A percentile compares a stretch with the other conserved stretches of the same genome.
Conservation (phyloP, 2,329 filamentous ascomycete genomes). For the Aspergillus sp. region DNA sequence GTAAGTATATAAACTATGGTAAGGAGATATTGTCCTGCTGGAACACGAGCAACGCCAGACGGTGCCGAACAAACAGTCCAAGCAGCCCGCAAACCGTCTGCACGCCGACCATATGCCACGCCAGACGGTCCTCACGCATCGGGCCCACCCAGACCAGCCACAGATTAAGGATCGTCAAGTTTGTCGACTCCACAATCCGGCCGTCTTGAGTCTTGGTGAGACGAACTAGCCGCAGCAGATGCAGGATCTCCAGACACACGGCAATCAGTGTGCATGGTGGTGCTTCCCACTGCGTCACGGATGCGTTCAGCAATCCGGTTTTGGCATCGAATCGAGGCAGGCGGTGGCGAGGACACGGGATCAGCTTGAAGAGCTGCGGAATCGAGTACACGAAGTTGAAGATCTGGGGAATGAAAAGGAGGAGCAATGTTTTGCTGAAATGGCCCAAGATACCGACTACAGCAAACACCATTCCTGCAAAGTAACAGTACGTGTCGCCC, state of each 20-base stretch:
- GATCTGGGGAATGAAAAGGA: constrained; percentile 86
- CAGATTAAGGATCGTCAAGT: constrained; percentile 88
- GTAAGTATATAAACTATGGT: no score
- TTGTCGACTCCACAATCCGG: constrained; percentile 69
- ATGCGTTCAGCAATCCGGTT: constrained; percentile 78
- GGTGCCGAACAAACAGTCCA: constrained; percentile 78
- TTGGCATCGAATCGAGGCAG: constrained; percentile 80
- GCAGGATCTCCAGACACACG: constrained; percentile 58
- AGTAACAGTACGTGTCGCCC: constrained; percentile 98
- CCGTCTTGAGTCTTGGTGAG: constrained; percentile 61
- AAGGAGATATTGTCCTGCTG: constrained; percentile 63
- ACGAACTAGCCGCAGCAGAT: constrained; percentile 58
- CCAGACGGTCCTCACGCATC: constrained; percentile 75
- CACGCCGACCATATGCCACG: constrained; percentile 68
- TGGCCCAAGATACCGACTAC: constrained; percentile 94
- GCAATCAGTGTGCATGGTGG: constrained; percentile 61
- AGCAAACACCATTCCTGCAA: constrained; percentile 97
- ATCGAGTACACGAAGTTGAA: constrained; percentile 94
- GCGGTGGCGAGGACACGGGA: constrained; percentile 88
- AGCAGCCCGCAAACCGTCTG: constrained; percentile 69
- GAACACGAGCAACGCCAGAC: constrained; percentile 79
- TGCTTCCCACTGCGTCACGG: constrained; percentile 66
- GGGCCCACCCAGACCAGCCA: constrained; percentile 96
- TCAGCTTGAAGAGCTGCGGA: constrained; percentile 80
- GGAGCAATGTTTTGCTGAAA: constrained; percentile 91